phyloP scores from a whole-genome alignment of 768 basidiomycete species.

The Termitomyces sp. region DNA sequence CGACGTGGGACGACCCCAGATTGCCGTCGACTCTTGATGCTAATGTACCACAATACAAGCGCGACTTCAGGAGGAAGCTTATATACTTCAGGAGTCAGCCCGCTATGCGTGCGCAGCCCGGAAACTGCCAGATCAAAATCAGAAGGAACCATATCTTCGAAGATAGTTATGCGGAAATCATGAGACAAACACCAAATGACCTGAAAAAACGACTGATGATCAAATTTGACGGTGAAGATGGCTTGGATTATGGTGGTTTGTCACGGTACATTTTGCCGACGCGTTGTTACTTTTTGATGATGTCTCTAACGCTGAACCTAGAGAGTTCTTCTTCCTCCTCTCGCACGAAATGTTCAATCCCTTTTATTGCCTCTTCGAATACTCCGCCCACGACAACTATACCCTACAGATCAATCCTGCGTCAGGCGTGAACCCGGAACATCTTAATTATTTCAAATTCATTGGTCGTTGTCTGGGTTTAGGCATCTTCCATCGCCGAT shows the following conservation, averaged over 20 bases:
- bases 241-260: constrained; percentile 96
- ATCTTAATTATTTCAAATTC: constrained; percentile 99
- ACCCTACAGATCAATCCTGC: constrained; percentile 99
- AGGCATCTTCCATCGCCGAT: constrained; percentile 98
- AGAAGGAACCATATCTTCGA: constrained; percentile 98
- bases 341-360: constrained; percentile 99
- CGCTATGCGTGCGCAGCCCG: constrained; percentile 95
- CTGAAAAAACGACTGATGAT: constrained; percentile 99
- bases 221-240: constrained; percentile 99
- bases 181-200: constrained; percentile 98
- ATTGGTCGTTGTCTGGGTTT: constrained; percentile 94
- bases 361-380: constrained; percentile 99
- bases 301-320: constrained; percentile 21
- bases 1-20: constrained; percentile 99
- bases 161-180: constrained; percentile 98
- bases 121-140: constrained; percentile 99
- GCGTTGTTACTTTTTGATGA: background rate
- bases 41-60: constrained; percentile 99
- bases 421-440: constrained; percentile 97
- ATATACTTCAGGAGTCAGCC: constrained; percentile 99
- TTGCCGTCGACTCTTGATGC: constrained; percentile 91
- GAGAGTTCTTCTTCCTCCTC: constrained; percentile 99
- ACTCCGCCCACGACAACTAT: constrained; percentile 99
- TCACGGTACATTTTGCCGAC: constrained; percentile 60
- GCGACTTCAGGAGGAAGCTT: constrained; percentile 97